Base-by-base conservation (phyloP, 306 rosid genomes). In the Castanea mollissima region DNA sequence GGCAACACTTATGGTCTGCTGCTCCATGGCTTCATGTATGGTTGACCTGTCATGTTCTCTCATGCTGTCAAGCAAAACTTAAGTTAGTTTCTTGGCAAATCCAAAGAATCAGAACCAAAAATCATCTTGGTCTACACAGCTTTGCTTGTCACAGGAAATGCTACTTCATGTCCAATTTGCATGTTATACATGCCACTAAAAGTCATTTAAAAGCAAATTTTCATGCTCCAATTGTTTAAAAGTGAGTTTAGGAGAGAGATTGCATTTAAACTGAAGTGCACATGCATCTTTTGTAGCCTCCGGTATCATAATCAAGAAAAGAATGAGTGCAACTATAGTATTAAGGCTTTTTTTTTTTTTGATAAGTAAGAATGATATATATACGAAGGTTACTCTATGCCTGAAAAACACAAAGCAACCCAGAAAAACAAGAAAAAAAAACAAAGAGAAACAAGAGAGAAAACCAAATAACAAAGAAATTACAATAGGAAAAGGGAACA, bases 1-100 rank as follows among this genome's bases (percentile, higher is more conserved):
- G 84, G 99, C 99, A 62, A 94, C 97, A 83, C 99, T 94, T 85
- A 94, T 92, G 60, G 99, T 94, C 87, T 94, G 99, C 89, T 94
- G 99, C 83, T 92, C 99, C 99, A 94, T 94, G 87, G 99, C 99
- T 89, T 94, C 99, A 84, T 94, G 99, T 84, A 94, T 92, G 51
- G 99, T 94, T 78, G 99, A 93, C 87, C 99, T 90, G 54, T 94
- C 99, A 84, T 94, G 99, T 82, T 90, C 97, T 86, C 97, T 89
- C 99, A 91, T 94, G 84, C 99, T 94, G 89, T 52, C 51, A 71
- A 77, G 80, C 46, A 72, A 83, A 82, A 69, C 65, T 49, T 12
- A 52, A 23, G 63, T 77, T 49, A 83, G 73, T 76, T 83, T 83
- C 55, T 80, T 35, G 71, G 18, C 13, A 73, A 79, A 75, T 79